These are phyloP conservation scores for Cystofilobasidium macerans DNA, from an alignment of 768 basidiomycete genomes.

Conservation along the genomic window DNA sequence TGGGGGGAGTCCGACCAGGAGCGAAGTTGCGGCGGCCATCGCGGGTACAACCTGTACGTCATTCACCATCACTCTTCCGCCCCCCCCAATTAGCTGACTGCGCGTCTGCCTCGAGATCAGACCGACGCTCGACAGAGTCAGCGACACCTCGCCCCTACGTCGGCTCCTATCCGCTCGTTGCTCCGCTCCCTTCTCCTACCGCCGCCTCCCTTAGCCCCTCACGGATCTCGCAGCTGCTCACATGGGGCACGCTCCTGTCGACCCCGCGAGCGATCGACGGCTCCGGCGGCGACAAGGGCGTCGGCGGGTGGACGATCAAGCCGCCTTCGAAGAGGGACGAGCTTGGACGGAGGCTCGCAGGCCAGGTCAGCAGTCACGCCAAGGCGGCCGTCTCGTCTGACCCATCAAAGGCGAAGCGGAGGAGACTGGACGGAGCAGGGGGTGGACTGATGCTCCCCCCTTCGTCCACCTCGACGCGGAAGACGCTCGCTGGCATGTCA, in stretches of 20 bases:
- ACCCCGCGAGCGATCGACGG: slow-evolving; percentile 78
- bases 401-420: too few relatives aligned
- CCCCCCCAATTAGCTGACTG: background rate
- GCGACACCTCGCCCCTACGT: slow-evolving; percentile 37
- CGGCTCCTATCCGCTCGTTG: slow-evolving; percentile 61
- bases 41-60: slow-evolving; percentile 69
- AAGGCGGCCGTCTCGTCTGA: too few relatives aligned
- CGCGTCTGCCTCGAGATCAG: slow-evolving; percentile 7
- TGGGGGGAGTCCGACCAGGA: slow-evolving; percentile 75
- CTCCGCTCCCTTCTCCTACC: slow-evolving; percentile 75
- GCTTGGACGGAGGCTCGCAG: slow-evolving; percentile 69
- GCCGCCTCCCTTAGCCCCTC: slow-evolving; percentile 66
- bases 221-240: slow-evolving; percentile 87
- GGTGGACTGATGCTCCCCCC: slow-evolving; percentile 8
- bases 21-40: slow-evolving; percentile 84
- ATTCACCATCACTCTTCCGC: background rate
- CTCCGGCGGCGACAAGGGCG: slow-evolving; percentile 40
- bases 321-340: slow-evolving; percentile 68
- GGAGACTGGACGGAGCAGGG: background rate
- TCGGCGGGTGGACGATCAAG: slow-evolving; percentile 56
- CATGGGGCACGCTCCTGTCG: slow-evolving; percentile 85
- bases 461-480: background rate
- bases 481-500: slow-evolving; percentile 15
- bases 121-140: too few relatives aligned
- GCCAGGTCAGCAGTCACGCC: slow-evolving; percentile 64